phyloP scores from a whole-genome alignment of 1,284 basidiomycete species.

The Ceratobasidium sp. region DNA sequence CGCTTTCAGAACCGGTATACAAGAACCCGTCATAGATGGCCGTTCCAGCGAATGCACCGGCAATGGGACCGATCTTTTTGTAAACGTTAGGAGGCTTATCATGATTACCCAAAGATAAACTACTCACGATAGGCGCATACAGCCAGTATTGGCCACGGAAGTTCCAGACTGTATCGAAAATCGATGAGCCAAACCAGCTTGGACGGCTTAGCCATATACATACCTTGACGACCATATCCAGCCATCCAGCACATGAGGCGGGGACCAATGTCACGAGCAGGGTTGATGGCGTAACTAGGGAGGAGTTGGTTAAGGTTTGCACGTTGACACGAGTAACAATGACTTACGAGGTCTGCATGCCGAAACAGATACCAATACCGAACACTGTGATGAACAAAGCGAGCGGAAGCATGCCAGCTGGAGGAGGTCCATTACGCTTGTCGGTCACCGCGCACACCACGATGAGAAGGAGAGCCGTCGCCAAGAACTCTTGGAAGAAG shows the following conservation, averaged over 20 bases:
- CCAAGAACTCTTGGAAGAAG: conserved; percentile 9
- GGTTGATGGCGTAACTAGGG: conserved; percentile 61
- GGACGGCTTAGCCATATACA: conserved; percentile 1
- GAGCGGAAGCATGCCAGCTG: conserved; percentile 2
- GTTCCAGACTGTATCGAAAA: conserved; percentile 21
- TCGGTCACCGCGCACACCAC: conserved; percentile 7
- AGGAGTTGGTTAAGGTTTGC: too few relatives aligned
- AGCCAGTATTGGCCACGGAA: conserved; percentile 70
- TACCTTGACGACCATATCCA: conserved; percentile 60
- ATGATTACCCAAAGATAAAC: neutral
- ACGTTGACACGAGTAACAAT: too few relatives aligned
- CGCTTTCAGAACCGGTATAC: conserved; percentile 49
- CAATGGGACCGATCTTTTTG: conserved; percentile 44
- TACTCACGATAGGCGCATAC: conserved; percentile 67
- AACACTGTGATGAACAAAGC: conserved; percentile 14
- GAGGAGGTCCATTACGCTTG: conserved; percentile 11
- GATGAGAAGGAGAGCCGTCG: neutral
- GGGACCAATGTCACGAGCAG: conserved; percentile 70
- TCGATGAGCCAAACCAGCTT: conserved; percentile 37
- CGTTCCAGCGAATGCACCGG: conserved; percentile 49
- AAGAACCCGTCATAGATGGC: conserved; percentile 49
- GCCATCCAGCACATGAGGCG: conserved; percentile 65
- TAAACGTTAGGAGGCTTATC: conserved; percentile 18
- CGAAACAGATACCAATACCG: neutral
- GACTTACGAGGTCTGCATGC: conserved; percentile 23